Evolutionary conservation across 768 basidiomycete species (phyloP).

Genomic region (Polyporus arcularius): DNA sequence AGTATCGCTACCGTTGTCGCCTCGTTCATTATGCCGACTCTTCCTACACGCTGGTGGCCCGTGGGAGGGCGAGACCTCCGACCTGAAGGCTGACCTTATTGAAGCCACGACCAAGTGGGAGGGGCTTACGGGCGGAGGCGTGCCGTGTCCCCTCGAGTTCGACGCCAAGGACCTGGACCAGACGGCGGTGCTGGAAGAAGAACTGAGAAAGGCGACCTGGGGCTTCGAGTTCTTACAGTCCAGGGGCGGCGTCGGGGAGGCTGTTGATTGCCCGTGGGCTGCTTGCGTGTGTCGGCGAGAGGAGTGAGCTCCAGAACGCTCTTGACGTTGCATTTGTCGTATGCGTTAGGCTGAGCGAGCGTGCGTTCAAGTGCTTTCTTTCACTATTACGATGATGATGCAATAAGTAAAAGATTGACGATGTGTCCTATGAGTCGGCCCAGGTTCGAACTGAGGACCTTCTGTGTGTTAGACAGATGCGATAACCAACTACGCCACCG

Average conservation of each 20-base stretch:
- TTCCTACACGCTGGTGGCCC: slow-evolving; percentile 44
- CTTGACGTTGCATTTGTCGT: too few relatives aligned
- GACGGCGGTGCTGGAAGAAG: slow-evolving; percentile 34
- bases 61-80: slow-evolving; percentile 54
- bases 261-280: too few relatives aligned
- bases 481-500: slow-evolving; percentile 83
- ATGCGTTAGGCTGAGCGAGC: too few relatives aligned
- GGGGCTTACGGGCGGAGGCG: slow-evolving; percentile 21
- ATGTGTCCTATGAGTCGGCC: slow-evolving; percentile 35
- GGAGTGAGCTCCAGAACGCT: too few relatives aligned
- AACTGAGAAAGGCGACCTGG: neutral
- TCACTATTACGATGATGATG: too few relatives aligned
- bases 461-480: slow-evolving; percentile 84
- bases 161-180: slow-evolving; percentile 42
- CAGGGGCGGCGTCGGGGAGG: too few relatives aligned
- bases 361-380: too few relatives aligned
- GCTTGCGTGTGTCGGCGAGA: too few relatives aligned
- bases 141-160: slow-evolving; percentile 30
- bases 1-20: slow-evolving; percentile 43
- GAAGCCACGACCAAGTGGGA: slow-evolving; percentile 27
- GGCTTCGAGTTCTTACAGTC: too few relatives aligned
- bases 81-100: slow-evolving; percentile 48
- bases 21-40: slow-evolving; percentile 50
- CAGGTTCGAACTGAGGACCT: slow-evolving; percentile 74
- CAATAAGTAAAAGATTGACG: too few relatives aligned